Conservation (phyloP, 2,329 filamentous ascomycete species). For the Fusarium fujikuroi region DNA sequence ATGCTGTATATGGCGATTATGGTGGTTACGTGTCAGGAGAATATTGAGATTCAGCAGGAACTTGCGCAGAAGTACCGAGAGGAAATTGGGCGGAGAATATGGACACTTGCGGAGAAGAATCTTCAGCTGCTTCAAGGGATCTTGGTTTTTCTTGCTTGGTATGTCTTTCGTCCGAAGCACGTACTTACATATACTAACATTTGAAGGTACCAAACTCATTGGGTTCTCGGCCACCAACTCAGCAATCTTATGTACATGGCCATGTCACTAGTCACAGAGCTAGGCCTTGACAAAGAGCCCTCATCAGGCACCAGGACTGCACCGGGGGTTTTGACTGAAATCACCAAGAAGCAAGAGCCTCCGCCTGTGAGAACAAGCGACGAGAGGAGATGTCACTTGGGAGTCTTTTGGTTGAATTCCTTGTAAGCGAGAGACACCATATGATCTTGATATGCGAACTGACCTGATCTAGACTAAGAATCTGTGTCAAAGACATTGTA, state of each 20-base stretch:
- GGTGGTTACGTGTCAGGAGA: constrained; percentile 13
- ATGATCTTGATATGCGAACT: background rate
- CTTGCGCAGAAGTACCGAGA: constrained; percentile 16
- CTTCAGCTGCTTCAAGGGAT: background rate
- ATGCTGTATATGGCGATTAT: constrained; percentile 25
- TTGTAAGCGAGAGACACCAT: background rate
- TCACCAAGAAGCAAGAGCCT: background rate
- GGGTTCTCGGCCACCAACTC: constrained; percentile 4
- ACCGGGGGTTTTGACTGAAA: background rate
- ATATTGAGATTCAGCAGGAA: background rate
- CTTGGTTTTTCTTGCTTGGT: constrained; percentile 18
- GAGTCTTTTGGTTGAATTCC: constrained; percentile 15
- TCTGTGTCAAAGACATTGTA: background rate
- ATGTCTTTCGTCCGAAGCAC: accelerated
- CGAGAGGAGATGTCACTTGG: constrained; percentile 11
- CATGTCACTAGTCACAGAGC: constrained; percentile 14
- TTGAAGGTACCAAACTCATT: constrained; percentile 11
- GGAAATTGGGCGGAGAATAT: constrained; percentile 9
- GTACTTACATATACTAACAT: background rate
- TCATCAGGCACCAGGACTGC: background rate
- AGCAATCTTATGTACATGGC: constrained; percentile 17
- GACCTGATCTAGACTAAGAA: background rate
- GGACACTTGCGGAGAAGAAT: constrained; percentile 10
- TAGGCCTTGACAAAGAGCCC: background rate
- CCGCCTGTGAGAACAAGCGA: background rate